Percentiles rank a stretch among this genome's conserved stretches.
These are phyloP conservation scores for Avena eriantha DNA, from an alignment of 176 grass and related monocot species.

Conservation along the genomic window DNA sequence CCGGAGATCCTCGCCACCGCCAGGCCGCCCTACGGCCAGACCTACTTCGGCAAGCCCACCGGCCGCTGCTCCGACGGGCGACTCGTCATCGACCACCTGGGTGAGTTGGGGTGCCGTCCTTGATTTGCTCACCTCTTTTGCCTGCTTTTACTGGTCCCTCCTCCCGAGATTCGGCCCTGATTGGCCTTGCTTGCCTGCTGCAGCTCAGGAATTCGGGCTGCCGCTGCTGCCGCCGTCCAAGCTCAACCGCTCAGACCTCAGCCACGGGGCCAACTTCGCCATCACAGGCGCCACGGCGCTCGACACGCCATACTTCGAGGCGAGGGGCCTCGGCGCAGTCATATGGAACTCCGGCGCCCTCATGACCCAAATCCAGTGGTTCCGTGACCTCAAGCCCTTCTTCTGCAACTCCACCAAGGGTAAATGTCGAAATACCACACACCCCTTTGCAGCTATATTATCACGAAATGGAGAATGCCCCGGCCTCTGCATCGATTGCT, in stretches of 20 bases:
- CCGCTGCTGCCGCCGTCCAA: constrained; percentile 66
- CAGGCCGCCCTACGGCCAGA: constrained; percentile 74
- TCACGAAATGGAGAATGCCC: too few relatives aligned
- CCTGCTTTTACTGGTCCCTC: neutral
- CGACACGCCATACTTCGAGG: constrained; percentile 73
- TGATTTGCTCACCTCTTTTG: neutral
- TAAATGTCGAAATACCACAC: constrained; percentile 22
- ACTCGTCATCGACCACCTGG: constrained; percentile 84
- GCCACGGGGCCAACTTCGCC: constrained; percentile 85
- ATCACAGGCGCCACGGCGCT: constrained; percentile 91
- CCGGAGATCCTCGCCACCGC: constrained; percentile 63
- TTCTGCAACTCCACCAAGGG: constrained; percentile 73
- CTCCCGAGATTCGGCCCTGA: constrained; percentile 37
- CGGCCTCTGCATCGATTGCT: too few relatives aligned
- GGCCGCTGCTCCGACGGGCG: constrained; percentile 91
- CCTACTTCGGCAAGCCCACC: constrained; percentile 68
- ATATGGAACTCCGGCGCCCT: constrained; percentile 85
- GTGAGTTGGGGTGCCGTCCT: constrained; percentile 14
- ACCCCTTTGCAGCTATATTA: neutral
- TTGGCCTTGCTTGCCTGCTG: constrained; percentile 17
- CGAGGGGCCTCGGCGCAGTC: constrained; percentile 55
- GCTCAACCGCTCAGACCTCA: constrained; percentile 28
- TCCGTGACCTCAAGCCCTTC: constrained; percentile 79
- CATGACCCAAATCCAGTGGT: constrained; percentile 92
- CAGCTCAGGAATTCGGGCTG: constrained; percentile 60